phyloP scores from a whole-genome alignment of 1,139 yeast genomes.

The Hanseniaspora gamundiae region DNA sequence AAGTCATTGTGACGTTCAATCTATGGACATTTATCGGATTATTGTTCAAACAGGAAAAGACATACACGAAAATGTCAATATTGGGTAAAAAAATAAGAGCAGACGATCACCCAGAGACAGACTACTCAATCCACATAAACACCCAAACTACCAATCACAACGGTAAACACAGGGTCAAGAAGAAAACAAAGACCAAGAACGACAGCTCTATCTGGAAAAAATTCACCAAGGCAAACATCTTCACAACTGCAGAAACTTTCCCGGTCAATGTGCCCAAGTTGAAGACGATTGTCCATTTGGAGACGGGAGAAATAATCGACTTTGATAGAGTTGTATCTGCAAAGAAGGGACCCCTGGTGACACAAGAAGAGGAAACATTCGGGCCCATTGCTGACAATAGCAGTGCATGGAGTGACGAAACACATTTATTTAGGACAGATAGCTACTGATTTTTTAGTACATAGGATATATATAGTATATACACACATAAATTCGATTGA shows the following conservation, averaged over 20 bases:
- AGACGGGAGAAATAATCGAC: too few relatives aligned
- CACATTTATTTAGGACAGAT: neutral
- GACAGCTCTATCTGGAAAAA: too few relatives aligned
- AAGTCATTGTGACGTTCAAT: neutral
- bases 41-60: neutral
- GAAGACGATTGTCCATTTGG: too few relatives aligned
- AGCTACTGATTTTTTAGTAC: neutral
- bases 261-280: too few relatives aligned
- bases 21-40: neutral
- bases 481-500: neutral
- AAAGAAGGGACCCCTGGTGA: too few relatives aligned
- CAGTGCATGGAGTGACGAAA: neutral
- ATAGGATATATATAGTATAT: neutral
- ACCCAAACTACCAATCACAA: neutral
- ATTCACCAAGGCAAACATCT: too few relatives aligned
- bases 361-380: neutral
- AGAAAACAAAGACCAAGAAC: too few relatives aligned
- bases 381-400: neutral
- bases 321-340: too few relatives aligned
- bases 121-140: neutral
- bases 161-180: neutral
- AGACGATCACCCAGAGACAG: neutral
- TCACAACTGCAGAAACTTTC: too few relatives aligned
- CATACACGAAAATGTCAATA: neutral
- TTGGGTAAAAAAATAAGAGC: neutral